Evolutionary conservation across 2,329 filamentous ascomycete genomes (phyloP).

Genomic region (Ilyonectria sp.): DNA sequence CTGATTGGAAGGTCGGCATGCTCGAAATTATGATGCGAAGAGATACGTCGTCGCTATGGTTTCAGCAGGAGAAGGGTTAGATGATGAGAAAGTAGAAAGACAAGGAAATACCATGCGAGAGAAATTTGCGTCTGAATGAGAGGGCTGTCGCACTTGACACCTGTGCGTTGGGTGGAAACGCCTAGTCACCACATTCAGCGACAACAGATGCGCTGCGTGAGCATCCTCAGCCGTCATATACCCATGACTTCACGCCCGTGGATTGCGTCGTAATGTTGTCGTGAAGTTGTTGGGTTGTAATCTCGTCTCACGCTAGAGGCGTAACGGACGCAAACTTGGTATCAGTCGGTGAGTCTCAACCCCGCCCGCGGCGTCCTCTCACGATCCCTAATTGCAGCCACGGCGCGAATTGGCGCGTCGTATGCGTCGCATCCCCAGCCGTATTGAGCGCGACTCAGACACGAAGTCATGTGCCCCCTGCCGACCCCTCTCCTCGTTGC

Average conservation of each 20-base stretch:
- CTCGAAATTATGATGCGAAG: not conserved
- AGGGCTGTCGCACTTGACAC: no score
- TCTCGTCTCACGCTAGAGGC: not conserved
- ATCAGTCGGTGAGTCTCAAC: constrained; percentile 8
- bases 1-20: not conserved
- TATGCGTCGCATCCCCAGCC: constrained; percentile 20
- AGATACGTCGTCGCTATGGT: not conserved
- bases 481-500: constrained; percentile 10
- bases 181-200: not conserved
- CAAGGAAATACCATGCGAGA: not conserved
- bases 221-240: not conserved
- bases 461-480: constrained; percentile 49
- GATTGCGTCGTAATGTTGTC: not conserved
- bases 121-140: not conserved
- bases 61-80: not conserved
- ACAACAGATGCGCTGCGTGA: not conserved
- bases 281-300: not conserved
- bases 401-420: constrained; percentile 32
- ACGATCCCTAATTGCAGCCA: constrained; percentile 28
- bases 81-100: not conserved
- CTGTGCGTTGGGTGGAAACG: not conserved
- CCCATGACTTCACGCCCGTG: not conserved
- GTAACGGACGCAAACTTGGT: constrained; percentile 13
- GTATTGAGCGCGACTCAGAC: constrained; percentile 37
- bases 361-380: constrained; percentile 14